Conservation (phyloP, 2,329 filamentous ascomycete genomes). For the Bipolaris zeicola region DNA sequence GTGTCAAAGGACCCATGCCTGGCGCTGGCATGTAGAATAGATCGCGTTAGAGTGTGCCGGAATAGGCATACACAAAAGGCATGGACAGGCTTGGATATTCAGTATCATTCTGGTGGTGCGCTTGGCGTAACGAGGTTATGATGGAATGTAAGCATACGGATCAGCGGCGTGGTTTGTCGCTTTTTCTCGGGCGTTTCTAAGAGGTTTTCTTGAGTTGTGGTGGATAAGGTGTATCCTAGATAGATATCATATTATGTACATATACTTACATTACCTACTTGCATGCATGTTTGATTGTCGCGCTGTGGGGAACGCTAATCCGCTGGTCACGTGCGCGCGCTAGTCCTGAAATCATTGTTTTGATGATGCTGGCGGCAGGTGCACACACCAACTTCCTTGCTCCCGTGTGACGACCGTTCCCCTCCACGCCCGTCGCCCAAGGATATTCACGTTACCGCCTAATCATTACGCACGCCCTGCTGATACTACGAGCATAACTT, state of each 20-base stretch:
- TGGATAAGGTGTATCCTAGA: neutral
- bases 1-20: conserved; percentile 41
- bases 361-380: conserved; percentile 20
- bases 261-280: neutral
- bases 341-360: conserved; percentile 21
- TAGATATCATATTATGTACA: neutral
- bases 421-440: conserved; percentile 28
- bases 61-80: conserved; percentile 24
- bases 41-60: conserved; percentile 9
- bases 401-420: conserved; percentile 33
- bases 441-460: conserved; percentile 43
- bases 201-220: conserved; percentile 6
- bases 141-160: conserved; percentile 33
- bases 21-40: conserved; percentile 40
- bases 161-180: conserved; percentile 32
- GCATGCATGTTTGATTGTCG: neutral
- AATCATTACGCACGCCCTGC: conserved; percentile 34
- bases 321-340: conserved; percentile 9
- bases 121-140: conserved; percentile 22
- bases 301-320: conserved; percentile 1
- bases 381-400: conserved; percentile 34
- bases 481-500: conserved; percentile 3
- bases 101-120: conserved; percentile 17
- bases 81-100: conserved; percentile 18
- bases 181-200: conserved; percentile 31